Evolutionary conservation across 768 basidiomycete genomes (phyloP).

Genomic region (Rhizopogon vinicolor): DNA sequence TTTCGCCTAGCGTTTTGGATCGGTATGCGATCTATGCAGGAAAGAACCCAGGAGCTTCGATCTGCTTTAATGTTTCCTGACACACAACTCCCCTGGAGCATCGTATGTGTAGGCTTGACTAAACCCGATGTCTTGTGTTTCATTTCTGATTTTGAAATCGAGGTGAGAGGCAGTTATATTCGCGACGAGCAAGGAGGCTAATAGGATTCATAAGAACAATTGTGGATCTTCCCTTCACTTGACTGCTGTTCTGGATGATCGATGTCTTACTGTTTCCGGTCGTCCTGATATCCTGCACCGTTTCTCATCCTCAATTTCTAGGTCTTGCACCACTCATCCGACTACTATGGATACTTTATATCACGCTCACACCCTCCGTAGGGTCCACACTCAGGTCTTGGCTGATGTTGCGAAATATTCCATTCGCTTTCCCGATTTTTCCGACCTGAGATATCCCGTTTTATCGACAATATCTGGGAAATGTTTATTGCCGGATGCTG

Average conservation of each 20-base stretch:
- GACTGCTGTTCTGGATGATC: slow-evolving; percentile 46
- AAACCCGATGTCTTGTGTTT: slow-evolving; percentile 17
- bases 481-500: slow-evolving; percentile 18
- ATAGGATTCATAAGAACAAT: neutral
- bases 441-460: slow-evolving; percentile 43
- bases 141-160: slow-evolving; percentile 18
- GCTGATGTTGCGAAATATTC: slow-evolving; percentile 37
- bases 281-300: slow-evolving; percentile 43
- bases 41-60: slow-evolving; percentile 18
- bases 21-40: slow-evolving; percentile 36
- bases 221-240: slow-evolving; percentile 31
- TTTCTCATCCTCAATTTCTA: slow-evolving; percentile 33
- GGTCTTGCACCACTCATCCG: slow-evolving; percentile 32
- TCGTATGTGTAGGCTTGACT: slow-evolving; percentile 34
- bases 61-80: slow-evolving; percentile 2
- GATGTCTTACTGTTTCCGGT: slow-evolving; percentile 53
- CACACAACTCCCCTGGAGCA: slow-evolving; percentile 37
- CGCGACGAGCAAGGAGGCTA: neutral
- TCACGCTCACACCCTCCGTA: slow-evolving; percentile 32
- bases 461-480: slow-evolving; percentile 44
- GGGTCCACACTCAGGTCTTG: slow-evolving; percentile 37
- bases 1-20: slow-evolving; percentile 53
- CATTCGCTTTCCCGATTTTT: slow-evolving; percentile 46
- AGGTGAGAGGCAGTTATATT: slow-evolving; percentile 7
- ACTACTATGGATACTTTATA: slow-evolving; percentile 50